phyloP scores from a whole-genome alignment of 225 moss, liverwort and hornwort genomes.

The Climacium dendroides region DNA sequence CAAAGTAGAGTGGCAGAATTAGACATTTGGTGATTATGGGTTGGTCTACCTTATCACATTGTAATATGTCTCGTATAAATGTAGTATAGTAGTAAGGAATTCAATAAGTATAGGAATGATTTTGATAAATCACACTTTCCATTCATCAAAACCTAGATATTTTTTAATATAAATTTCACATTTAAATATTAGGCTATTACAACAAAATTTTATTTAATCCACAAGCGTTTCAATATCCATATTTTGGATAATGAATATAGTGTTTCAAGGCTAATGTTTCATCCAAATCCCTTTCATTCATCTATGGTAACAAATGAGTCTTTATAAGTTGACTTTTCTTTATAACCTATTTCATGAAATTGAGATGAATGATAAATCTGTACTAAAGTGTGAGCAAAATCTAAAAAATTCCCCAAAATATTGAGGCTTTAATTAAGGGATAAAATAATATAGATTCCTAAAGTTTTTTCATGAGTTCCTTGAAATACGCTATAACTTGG shows the following conservation, averaged over 20 bases:
- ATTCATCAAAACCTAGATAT: neutral
- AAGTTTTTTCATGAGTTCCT: neutral
- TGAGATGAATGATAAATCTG: neutral
- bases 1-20: too few species aligned
- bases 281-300: too few species aligned
- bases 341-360: neutral
- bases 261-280: neutral
- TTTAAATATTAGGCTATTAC: neutral
- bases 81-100: too few species aligned
- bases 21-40: too few species aligned
- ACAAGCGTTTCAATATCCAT: neutral
- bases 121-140: too few species aligned
- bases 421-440: neutral
- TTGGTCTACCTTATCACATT: too few species aligned
- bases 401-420: neutral
- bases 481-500: too few species aligned
- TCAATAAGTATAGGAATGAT: too few species aligned
- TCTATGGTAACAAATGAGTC: neutral
- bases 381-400: neutral
- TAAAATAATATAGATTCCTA: neutral
- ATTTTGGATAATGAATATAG: neutral
- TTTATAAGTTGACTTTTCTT: neutral
- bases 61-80: too few species aligned
- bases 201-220: neutral
- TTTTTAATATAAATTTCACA: neutral